A percentile compares a stretch with the other conserved stretches of the same genome.
Conservation (phyloP, 2,329 filamentous ascomycete species). For the Nothopassalora personata region DNA sequence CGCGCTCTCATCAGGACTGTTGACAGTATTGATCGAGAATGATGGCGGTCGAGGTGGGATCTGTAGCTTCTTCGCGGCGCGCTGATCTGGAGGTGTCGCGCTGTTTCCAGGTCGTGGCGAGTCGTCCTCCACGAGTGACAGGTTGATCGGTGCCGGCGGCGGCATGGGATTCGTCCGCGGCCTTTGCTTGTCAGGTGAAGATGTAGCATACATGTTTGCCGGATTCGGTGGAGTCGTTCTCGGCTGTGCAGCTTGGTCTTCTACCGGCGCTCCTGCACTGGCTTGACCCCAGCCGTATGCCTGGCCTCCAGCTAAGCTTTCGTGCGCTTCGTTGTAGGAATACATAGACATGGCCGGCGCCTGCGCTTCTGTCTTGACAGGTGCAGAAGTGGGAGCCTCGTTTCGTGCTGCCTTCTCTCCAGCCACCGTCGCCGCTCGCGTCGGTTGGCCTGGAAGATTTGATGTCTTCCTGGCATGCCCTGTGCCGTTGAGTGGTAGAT, state of each 20-base stretch:
- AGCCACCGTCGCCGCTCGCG: constrained; percentile 25
- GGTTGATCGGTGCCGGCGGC: constrained; percentile 45
- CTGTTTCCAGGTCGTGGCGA: constrained; percentile 32
- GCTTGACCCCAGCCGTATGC: constrained; percentile 39
- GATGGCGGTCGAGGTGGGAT: constrained; percentile 40
- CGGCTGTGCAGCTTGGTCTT: constrained; percentile 39
- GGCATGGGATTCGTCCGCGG: constrained; percentile 38
- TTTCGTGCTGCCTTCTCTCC: constrained; percentile 23
- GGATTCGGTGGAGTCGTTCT: constrained; percentile 15
- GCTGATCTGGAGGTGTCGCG: constrained; percentile 20
- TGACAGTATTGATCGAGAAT: constrained; percentile 46
- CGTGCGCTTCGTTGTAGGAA: constrained; percentile 35
- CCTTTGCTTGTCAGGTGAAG: constrained; percentile 49
- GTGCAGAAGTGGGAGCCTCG: constrained; percentile 28
- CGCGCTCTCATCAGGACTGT: constrained; percentile 66
- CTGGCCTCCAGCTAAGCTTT: constrained; percentile 39
- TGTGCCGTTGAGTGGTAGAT: constrained; percentile 77
- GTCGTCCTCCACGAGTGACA: constrained; percentile 54
- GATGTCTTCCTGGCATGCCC: constrained; percentile 65
- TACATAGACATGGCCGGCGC: constrained; percentile 38
- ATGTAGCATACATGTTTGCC: constrained; percentile 29
- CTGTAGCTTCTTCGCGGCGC: constrained; percentile 21
- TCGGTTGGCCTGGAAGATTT: constrained; percentile 17
- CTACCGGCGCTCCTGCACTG: constrained; percentile 22
- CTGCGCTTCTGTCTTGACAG: constrained; percentile 31